Evolutionary conservation across 148 eudicot genomes (phyloP).

Genomic region (Diospyros lotus): DNA sequence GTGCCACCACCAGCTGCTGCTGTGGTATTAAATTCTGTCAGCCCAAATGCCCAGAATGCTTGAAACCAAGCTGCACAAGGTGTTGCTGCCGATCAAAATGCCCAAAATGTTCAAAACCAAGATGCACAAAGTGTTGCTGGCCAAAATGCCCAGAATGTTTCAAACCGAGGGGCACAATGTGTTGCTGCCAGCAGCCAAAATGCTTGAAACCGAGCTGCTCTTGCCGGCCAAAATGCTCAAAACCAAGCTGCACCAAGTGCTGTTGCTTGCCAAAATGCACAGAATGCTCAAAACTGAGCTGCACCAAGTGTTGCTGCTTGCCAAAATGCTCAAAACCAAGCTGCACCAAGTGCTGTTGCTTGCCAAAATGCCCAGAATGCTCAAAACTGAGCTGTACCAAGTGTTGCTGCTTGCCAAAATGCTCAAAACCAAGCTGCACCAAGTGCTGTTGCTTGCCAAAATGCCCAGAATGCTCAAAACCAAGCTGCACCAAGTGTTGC

Average conservation of each 20-base stretch:
- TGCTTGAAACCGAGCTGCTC: too few relatives aligned
- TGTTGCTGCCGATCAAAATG: constrained; percentile 1
- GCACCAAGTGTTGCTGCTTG: constrained; percentile 27
- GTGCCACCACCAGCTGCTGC: constrained; percentile 31
- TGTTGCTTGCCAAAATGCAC: constrained; percentile 19
- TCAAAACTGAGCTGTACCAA: background rate
- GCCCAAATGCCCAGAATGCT: constrained; percentile 36
- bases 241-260: constrained; percentile 28
- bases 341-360: constrained; percentile 33
- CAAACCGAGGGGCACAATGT: too few relatives aligned
- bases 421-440: constrained; percentile 18
- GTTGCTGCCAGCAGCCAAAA: too few relatives aligned
- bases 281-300: too few relatives aligned
- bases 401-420: background rate
- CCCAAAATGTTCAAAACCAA: background rate
- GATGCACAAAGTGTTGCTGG: too few relatives aligned
- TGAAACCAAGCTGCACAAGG: background rate
- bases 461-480: too few relatives aligned
- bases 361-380: constrained; percentile 36
- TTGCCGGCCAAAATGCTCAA: constrained; percentile 9
- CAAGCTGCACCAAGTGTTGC: too few relatives aligned
- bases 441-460: constrained; percentile 16
- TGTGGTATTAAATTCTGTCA: constrained; percentile 33
- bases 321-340: constrained; percentile 26
- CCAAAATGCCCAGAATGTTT: too few relatives aligned